Evolutionary conservation across 768 basidiomycete genomes (phyloP).

Genomic region (Rhodocollybia butyracea): DNA sequence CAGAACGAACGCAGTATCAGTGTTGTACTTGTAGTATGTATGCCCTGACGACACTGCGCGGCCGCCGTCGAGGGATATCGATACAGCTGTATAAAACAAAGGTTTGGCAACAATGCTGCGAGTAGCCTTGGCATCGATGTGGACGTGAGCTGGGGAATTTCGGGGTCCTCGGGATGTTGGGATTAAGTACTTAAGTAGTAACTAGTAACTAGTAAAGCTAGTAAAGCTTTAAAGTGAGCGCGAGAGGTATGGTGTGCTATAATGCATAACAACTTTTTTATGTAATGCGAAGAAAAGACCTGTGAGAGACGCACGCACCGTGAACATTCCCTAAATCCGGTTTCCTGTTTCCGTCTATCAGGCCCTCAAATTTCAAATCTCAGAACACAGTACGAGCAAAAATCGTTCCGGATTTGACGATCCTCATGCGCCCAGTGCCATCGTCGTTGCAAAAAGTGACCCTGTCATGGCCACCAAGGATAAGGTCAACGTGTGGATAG

Average conservation of each 20-base stretch:
- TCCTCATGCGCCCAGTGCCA: background rate
- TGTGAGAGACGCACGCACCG: background rate
- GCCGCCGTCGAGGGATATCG: background rate
- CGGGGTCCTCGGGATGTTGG: background rate
- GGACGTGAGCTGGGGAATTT: background rate
- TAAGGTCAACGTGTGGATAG: too few relatives aligned
- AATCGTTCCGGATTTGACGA: background rate
- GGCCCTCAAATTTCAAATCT: too few relatives aligned
- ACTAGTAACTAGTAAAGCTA: too few relatives aligned
- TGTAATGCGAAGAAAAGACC: too few relatives aligned
- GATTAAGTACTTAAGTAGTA: too few relatives aligned
- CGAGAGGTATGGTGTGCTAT: background rate
- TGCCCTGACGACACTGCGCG: background rate
- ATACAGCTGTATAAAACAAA: background rate
- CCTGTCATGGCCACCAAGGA: background rate
- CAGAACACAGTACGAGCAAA: background rate
- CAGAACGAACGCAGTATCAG: background rate
- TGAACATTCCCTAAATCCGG: background rate
- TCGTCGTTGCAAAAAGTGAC: background rate
- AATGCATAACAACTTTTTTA: background rate
- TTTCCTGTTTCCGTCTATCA: background rate
- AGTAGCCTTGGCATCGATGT: background rate
- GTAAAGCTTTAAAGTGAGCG: too few relatives aligned
- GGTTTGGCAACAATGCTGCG: background rate
- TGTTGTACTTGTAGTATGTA: too few relatives aligned